phyloP scores from a whole-genome alignment of 2,329 filamentous ascomycete species.

The Fusarium irregulare region DNA sequence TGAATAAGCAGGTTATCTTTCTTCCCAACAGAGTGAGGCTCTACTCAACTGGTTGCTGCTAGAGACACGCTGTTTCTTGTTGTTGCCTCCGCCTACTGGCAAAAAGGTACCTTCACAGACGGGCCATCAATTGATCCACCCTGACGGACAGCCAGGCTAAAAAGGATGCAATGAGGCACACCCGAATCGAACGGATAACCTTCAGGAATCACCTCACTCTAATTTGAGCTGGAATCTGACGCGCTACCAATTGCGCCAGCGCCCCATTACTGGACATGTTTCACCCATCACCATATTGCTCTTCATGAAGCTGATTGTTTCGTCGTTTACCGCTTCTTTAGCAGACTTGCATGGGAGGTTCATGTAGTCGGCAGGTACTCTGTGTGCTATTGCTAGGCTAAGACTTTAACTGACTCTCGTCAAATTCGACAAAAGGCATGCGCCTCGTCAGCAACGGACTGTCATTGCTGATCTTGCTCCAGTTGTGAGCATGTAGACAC shows the following conservation, averaged over 20 bases:
- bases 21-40: background rate
- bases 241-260: constrained; percentile 1
- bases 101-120: background rate
- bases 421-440: constrained; percentile 40
- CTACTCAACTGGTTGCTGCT: fast-evolving
- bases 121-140: background rate
- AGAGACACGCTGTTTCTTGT: background rate
- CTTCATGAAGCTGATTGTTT: background rate
- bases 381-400: background rate
- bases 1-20: background rate
- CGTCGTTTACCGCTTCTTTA: too few relatives aligned
- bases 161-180: background rate
- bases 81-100: too few relatives aligned
- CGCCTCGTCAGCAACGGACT: constrained; percentile 57
- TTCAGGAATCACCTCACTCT: background rate
- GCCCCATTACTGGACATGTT: background rate
- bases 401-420: background rate
- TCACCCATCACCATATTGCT: background rate
- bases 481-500: constrained; percentile 66
- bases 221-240: background rate
- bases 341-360: too few relatives aligned
- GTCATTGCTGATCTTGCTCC: constrained; percentile 51
- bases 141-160: background rate
- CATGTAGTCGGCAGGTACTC: fast-evolving
- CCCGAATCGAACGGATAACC: constrained; percentile 3